These are phyloP conservation scores for Magnusiomyces tetraspermus DNA, from an alignment of 1,139 yeast genomes.

Conservation along the genomic window DNA sequence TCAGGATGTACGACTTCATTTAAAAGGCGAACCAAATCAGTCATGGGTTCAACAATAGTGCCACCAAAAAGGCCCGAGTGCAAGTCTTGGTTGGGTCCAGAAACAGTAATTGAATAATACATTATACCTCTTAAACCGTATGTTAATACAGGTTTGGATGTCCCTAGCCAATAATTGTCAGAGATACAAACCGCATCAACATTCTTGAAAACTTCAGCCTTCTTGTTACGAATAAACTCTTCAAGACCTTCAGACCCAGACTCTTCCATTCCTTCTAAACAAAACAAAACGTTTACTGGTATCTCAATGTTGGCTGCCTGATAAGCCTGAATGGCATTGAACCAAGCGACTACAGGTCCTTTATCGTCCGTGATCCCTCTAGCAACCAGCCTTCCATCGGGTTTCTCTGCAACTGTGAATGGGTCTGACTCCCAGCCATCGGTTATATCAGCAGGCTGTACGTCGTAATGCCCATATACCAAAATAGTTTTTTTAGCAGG, in stretches of 20 bases:
- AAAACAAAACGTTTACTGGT: conserved; percentile 85
- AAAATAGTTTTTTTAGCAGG: conserved; percentile 75
- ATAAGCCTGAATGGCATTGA: conserved; percentile 87
- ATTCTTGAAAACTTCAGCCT: conserved; percentile 63
- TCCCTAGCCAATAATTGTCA: conserved; percentile 98
- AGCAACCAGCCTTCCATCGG: conserved; percentile 58
- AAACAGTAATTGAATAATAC: conserved; percentile 72
- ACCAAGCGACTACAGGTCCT: conserved; percentile 98
- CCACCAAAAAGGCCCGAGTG: conserved; percentile 99
- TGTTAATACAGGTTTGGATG: conserved; percentile 90
- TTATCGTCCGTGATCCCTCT: conserved; percentile 97
- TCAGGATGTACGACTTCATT: conserved; percentile 53
- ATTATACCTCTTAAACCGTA: conserved; percentile 96
- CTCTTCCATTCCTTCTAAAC: conserved; percentile 99
- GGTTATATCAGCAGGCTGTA: conserved; percentile 85
- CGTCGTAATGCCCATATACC: conserved; percentile 95
- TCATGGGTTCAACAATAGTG: conserved; percentile 93
- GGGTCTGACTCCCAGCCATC: conserved; percentile 98
- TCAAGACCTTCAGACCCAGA: conserved; percentile 92
- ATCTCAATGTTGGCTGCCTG: conserved; percentile 71
- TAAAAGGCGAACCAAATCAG: conserved; percentile 74
- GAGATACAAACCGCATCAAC: conserved; percentile 93
- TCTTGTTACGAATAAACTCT: conserved; percentile 68
- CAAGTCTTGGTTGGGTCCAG: conserved; percentile 94
- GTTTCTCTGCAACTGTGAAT: conserved; percentile 55